Conservation (phyloP, 176 grass and related monocot genomes). For the Bothriochloa decipiens region DNA sequence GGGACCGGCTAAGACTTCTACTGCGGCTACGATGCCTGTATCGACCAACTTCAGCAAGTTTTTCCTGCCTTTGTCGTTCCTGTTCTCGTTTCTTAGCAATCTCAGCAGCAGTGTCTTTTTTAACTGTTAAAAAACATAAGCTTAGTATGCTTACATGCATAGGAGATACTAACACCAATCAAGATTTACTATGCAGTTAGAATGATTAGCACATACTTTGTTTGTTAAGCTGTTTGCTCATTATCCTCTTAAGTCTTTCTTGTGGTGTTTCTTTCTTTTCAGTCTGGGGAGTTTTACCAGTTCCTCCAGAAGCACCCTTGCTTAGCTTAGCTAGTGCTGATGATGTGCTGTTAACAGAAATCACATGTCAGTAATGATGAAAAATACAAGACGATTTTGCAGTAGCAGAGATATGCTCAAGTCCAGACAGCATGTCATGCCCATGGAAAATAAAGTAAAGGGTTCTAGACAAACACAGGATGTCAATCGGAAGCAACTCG, state of each 20-base stretch:
- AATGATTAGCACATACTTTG: slow-evolving; percentile 78
- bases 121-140: slow-evolving; percentile 63
- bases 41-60: slow-evolving; percentile 84
- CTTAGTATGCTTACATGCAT: slow-evolving; percentile 27
- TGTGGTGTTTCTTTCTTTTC: slow-evolving; percentile 99
- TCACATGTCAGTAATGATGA: slow-evolving; percentile 29
- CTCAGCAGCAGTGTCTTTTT: slow-evolving; percentile 91
- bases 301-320: slow-evolving; percentile 64
- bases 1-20: slow-evolving; percentile 73
- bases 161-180: background rate
- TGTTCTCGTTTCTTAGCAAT: slow-evolving; percentile 89
- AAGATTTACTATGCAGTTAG: slow-evolving; percentile 31
- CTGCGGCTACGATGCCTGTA: slow-evolving; percentile 68
- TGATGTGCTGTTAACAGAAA: slow-evolving; percentile 64
- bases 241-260: slow-evolving; percentile 98
- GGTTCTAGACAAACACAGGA: slow-evolving; percentile 40
- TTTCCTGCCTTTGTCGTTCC: slow-evolving; percentile 80
- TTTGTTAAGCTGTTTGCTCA: slow-evolving; percentile 99
- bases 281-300: slow-evolving; percentile 60
- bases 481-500: slow-evolving; percentile 42
- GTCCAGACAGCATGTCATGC: slow-evolving; percentile 22
- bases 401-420: slow-evolving; percentile 43
- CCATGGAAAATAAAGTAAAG: slow-evolving; percentile 16
- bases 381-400: slow-evolving; percentile 36
- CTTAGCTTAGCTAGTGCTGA: slow-evolving; percentile 87